Conservation (phyloP, 2,329 filamentous ascomycete genomes). For the Venturia pyrina region DNA sequence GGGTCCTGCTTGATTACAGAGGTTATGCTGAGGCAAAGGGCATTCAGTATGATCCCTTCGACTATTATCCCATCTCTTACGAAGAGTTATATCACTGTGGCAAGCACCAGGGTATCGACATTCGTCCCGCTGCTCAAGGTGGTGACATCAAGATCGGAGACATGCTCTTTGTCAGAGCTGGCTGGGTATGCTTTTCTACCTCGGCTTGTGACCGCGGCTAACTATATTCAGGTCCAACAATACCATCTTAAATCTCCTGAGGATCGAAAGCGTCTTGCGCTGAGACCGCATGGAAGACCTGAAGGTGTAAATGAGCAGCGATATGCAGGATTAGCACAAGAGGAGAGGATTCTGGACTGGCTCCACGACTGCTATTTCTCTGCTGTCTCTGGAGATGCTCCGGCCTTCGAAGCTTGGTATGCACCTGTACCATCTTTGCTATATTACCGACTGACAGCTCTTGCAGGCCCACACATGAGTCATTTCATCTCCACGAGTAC, state of each 20-base stretch:
- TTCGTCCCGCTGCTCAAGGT: constrained; percentile 44
- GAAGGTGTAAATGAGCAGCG: constrained; percentile 27
- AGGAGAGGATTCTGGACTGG: constrained; percentile 51
- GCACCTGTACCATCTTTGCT: neutral
- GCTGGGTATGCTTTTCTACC: constrained; percentile 28
- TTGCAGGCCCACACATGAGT: constrained; percentile 15
- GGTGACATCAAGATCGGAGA: constrained; percentile 51
- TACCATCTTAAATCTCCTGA: constrained; percentile 37
- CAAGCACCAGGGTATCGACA: constrained; percentile 49
- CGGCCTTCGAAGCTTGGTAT: constrained; percentile 51
- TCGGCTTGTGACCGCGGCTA: neutral
- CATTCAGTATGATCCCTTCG: constrained; percentile 31
- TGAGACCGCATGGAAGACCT: constrained; percentile 35
- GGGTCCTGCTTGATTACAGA: constrained; percentile 34
- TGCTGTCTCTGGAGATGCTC: constrained; percentile 53
- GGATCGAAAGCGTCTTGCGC: constrained; percentile 27
- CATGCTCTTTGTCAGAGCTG: constrained; percentile 55
- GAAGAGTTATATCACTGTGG: constrained; percentile 48
- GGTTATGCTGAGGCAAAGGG: constrained; percentile 32
- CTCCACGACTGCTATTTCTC: constrained; percentile 61
- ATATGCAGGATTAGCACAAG: constrained; percentile 43
- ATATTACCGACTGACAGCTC: neutral
- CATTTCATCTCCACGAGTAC: constrained; percentile 27
- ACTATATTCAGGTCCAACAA: constrained; percentile 36
- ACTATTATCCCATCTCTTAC: constrained; percentile 32